Evolutionary conservation across 257 asterid species (phyloP).

Genomic region (Nyctanthes arbortristis): DNA sequence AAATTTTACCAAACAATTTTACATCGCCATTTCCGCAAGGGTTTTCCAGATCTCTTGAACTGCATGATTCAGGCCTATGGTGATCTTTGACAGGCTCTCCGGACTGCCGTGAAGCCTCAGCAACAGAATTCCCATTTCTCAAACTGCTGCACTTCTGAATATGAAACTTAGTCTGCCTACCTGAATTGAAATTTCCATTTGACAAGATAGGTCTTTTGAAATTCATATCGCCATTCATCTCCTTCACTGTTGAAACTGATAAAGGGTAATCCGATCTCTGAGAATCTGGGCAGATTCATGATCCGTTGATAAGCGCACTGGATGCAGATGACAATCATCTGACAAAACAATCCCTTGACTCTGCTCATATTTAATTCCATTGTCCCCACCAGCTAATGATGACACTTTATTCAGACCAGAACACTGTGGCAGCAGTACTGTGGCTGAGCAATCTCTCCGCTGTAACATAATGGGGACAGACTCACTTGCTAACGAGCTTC

Average conservation of each 20-base stretch:
- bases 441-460: conserved; percentile 32
- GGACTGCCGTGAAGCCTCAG: conserved; percentile 37
- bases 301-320: conserved; percentile 36
- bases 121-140: conserved; percentile 32
- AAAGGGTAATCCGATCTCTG: conserved; percentile 52
- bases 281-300: conserved; percentile 49
- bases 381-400: conserved; percentile 33
- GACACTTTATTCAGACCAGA: conserved; percentile 52
- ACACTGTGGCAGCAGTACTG: conserved; percentile 39
- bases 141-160: conserved; percentile 53
- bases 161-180: conserved; percentile 34
- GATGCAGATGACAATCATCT: conserved; percentile 40
- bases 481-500: conserved; percentile 29
- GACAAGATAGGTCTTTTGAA: conserved; percentile 36
- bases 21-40: conserved; percentile 72
- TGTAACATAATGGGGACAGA: conserved; percentile 34
- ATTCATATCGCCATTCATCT: conserved; percentile 40
- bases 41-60: conserved; percentile 57
- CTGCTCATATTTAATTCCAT: conserved; percentile 31
- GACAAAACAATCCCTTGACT: conserved; percentile 29
- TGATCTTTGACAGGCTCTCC: conserved; percentile 34
- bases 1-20: conserved; percentile 88
- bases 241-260: conserved; percentile 45
- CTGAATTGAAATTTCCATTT: conserved; percentile 37
- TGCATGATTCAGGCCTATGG: conserved; percentile 36